phyloP scores from a whole-genome alignment of 805 yeast genomes.

The Schwanniomyces vanrijiae region DNA sequence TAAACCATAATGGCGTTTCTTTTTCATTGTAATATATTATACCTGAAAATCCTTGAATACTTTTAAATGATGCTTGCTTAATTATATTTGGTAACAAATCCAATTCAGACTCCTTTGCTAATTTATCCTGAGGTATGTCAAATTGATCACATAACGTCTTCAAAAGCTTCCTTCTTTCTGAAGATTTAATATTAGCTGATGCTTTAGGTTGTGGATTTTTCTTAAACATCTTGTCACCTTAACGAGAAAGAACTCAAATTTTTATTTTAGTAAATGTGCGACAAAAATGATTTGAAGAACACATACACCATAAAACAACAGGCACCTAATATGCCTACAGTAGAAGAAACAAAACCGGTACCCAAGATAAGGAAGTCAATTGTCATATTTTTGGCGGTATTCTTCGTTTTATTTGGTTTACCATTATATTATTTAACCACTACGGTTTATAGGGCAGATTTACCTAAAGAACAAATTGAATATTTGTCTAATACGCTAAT shows the following conservation, averaged over 20 bases:
- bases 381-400: conserved; percentile 11
- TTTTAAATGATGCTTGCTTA: conserved; percentile 63
- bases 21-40: conserved; percentile 62
- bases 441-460: conserved; percentile 57
- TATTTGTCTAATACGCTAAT: conserved; percentile 24
- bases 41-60: conserved; percentile 54
- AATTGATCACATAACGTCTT: conserved; percentile 42
- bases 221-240: conserved; percentile 44
- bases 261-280: conserved; percentile 1
- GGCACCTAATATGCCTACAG: background rate
- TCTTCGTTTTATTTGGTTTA: conserved; percentile 38
- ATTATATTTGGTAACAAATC: conserved; percentile 51
- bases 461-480: conserved; percentile 50
- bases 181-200: conserved; percentile 73
- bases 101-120: conserved; percentile 42
- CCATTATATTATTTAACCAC: conserved; percentile 67
- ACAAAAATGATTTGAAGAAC: background rate
- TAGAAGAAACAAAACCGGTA: background rate
- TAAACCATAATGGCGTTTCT: conserved; percentile 74
- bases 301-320: background rate
- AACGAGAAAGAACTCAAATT: background rate
- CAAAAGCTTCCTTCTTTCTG: conserved; percentile 67
- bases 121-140: conserved; percentile 33
- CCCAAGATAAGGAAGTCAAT: conserved; percentile 10
- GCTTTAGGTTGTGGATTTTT: conserved; percentile 66